phyloP scores from a whole-genome alignment of 2,329 filamentous ascomycete genomes.

The Cylindrodendrum hubeiense region DNA sequence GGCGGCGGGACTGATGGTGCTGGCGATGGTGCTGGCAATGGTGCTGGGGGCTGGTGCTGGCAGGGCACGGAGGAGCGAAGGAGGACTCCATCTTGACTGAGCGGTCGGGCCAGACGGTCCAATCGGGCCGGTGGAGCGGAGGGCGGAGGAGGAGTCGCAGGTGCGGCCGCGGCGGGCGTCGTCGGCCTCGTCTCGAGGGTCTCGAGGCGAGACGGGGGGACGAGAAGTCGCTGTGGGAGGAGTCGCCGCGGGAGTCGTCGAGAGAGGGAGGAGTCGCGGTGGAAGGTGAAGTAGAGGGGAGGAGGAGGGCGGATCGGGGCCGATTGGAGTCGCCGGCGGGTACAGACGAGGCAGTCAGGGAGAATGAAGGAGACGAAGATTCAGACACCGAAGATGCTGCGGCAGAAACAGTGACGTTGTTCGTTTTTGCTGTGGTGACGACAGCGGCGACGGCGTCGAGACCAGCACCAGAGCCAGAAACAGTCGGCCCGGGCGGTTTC shows the following conservation, averaged over 20 bases:
- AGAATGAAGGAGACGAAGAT: constrained; percentile 24
- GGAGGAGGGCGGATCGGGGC: background rate
- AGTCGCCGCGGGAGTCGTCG: background rate
- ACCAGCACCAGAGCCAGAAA: constrained; percentile 16
- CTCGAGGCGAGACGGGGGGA: background rate
- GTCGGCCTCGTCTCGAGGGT: constrained; percentile 14
- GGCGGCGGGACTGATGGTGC: constrained; percentile 12
- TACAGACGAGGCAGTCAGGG: constrained; percentile 17
- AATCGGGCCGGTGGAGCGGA: constrained; percentile 24
- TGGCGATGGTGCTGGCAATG: constrained; percentile 12
- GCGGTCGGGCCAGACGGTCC: constrained; percentile 17
- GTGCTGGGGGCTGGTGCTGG: constrained; percentile 18
- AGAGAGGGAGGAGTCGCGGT: constrained; percentile 5
- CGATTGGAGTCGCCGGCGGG: constrained; percentile 16
- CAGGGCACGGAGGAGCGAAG: constrained; percentile 8
- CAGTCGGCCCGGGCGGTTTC: constrained; percentile 43
- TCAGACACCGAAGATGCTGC: constrained; percentile 23
- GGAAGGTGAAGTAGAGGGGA: background rate
- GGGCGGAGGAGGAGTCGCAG: constrained; percentile 17
- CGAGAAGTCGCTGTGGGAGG: constrained; percentile 8
- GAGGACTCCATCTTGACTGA: constrained; percentile 20
- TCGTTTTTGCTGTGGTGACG: constrained; percentile 17
- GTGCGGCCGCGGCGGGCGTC: constrained; percentile 13
- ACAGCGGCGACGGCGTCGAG: constrained; percentile 45
- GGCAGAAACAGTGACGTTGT: constrained; percentile 42